Conservation (phyloP, 2,329 filamentous ascomycete genomes). For the Arthrobotrys conoides region DNA sequence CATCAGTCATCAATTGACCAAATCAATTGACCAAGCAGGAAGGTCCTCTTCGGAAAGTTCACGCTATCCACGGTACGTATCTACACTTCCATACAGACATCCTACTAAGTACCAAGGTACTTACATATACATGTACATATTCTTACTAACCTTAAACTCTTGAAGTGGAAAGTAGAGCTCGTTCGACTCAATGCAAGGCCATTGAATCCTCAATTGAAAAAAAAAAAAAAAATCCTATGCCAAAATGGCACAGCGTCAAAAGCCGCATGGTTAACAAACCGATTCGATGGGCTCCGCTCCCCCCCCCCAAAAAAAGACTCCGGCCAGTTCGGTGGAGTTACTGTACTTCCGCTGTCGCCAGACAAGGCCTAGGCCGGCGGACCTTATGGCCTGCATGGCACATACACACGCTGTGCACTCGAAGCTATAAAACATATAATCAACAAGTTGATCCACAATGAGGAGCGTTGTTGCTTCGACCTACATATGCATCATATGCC, state of each 20-base stretch:
- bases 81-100: too few relatives aligned
- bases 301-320: slow-evolving; percentile 2
- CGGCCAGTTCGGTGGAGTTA: slow-evolving; percentile 12
- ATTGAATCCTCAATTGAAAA: neutral
- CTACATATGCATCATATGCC: too few relatives aligned
- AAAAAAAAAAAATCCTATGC: too few relatives aligned
- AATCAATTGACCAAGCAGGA: slow-evolving; percentile 6
- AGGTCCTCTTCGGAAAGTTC: slow-evolving; percentile 7
- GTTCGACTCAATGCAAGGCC: neutral
- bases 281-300: neutral
- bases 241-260: slow-evolving; percentile 1
- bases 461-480: too few relatives aligned
- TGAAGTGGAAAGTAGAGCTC: too few relatives aligned
- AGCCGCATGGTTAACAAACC: slow-evolving; percentile 10
- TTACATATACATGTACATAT: too few relatives aligned
- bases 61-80: slow-evolving; percentile 3
- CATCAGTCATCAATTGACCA: too few relatives aligned
- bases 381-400: slow-evolving; percentile 21
- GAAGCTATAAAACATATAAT: neutral
- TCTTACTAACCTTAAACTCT: too few relatives aligned
- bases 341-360: neutral
- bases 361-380: slow-evolving; percentile 12
- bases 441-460: too few relatives aligned
- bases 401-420: too few relatives aligned
- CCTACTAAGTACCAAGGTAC: neutral